Conservation (phyloP, 2,329 filamentous ascomycete species). For the Neonectria ditissima region DNA sequence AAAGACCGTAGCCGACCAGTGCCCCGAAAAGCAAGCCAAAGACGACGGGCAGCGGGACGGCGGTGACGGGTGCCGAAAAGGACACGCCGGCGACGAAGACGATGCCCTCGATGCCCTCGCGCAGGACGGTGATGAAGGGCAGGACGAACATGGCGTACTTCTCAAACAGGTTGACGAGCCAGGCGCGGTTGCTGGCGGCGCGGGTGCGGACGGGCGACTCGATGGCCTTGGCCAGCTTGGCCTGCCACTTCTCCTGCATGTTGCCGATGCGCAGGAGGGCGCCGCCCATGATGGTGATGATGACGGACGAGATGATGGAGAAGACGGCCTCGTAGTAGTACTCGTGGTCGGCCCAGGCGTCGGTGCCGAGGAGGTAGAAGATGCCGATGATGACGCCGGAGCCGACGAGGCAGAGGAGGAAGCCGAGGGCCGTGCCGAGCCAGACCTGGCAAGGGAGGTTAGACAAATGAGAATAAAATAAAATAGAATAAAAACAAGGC, state of each 20-base stretch:
- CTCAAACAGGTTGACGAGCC: conserved; percentile 74
- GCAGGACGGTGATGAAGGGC: conserved; percentile 86
- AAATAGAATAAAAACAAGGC: too few species aligned
- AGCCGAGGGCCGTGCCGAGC: conserved; percentile 58
- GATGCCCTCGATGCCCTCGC: conserved; percentile 88
- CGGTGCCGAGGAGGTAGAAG: conserved; percentile 75
- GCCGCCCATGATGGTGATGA: conserved; percentile 86
- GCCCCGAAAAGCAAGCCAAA: conserved; percentile 75
- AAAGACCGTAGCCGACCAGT: conserved; percentile 78
- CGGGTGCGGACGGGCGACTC: conserved; percentile 63
- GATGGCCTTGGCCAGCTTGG: conserved; percentile 80
- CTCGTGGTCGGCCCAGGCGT: conserved; percentile 78
- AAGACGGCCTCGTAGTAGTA: conserved; percentile 87
- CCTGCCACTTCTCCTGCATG: conserved; percentile 86
- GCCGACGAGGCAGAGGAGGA: conserved; percentile 71
- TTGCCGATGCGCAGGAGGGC: conserved; percentile 85
- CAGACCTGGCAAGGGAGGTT: conserved; percentile 64
- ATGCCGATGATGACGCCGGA: conserved; percentile 77
- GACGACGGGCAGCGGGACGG: conserved; percentile 83
- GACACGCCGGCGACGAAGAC: conserved; percentile 91
- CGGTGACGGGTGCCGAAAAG: conserved; percentile 77
- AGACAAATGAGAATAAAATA: too few species aligned
- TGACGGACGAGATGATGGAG: conserved; percentile 78
- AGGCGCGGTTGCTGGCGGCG: conserved; percentile 51
- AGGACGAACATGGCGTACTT: conserved; percentile 90